A percentile compares a stretch with the other conserved stretches of the same genome.
These are phyloP conservation scores for Coemansia sp. DNA, from an alignment of 192 early-diverging fungal species.

Conservation along the genomic window DNA sequence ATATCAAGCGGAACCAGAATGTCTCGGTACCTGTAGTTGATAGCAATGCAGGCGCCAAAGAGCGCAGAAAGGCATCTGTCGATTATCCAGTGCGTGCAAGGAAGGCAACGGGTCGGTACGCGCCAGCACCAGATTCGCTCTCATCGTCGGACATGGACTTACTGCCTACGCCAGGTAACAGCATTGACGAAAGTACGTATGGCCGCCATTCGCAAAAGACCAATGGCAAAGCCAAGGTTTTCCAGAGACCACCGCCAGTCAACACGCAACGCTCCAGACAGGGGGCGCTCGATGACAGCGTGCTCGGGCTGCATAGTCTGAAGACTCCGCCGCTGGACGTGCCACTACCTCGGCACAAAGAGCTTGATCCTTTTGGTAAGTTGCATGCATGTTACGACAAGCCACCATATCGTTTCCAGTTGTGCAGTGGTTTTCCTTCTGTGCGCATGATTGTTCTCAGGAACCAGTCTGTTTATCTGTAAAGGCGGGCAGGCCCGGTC, in stretches of 20 bases:
- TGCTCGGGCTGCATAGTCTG: slow-evolving; percentile 27
- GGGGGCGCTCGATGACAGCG: not conserved
- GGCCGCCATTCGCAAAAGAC: not conserved
- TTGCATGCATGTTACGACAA: not conserved
- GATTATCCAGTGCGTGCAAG: not conserved
- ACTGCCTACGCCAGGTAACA: slow-evolving; percentile 34
- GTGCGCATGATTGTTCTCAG: slow-evolving; percentile 1
- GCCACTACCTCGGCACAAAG: slow-evolving; percentile 15
- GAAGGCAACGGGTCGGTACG: not conserved
- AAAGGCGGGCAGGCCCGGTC: not conserved
- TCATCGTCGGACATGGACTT: slow-evolving; percentile 17
- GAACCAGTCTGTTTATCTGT: slow-evolving; percentile 2
- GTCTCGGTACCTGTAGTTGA: not conserved
- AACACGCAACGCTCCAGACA: not conserved
- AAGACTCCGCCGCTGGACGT: slow-evolving; percentile 33
- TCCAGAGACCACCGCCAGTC: not conserved
- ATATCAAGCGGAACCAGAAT: slow-evolving; percentile 22
- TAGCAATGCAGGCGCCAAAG: not conserved
- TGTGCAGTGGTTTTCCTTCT: not conserved
- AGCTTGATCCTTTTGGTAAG: slow-evolving; percentile 54
- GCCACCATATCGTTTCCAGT: not conserved
- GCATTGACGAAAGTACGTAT: slow-evolving; percentile 18
- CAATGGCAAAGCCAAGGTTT: not conserved
- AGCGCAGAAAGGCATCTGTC: not conserved
- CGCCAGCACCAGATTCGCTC: not conserved